Percentiles rank a stretch among this genome's conserved stretches.
These are phyloP conservation scores for Prosopis cineraria DNA, from an alignment of 306 rosid genomes.

Conservation along the genomic window DNA sequence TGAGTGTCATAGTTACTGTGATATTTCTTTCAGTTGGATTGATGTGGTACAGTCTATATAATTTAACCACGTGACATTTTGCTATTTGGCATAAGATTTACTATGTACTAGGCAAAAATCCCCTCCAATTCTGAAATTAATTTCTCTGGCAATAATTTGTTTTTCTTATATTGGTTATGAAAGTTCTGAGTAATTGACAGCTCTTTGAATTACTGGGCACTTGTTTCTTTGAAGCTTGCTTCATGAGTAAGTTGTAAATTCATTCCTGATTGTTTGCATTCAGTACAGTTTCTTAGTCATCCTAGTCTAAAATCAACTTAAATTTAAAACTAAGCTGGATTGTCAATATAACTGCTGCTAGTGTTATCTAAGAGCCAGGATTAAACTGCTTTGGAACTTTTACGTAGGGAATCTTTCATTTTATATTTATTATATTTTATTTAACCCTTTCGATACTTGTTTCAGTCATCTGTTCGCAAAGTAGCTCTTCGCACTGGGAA, in stretches of 20 bases:
- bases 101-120: not conserved
- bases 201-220: not conserved
- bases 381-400: constrained; percentile 17
- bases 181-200: not conserved
- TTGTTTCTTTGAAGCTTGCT: not conserved
- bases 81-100: not conserved
- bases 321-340: not conserved
- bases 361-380: not conserved
- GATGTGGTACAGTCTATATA: not conserved
- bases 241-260: not conserved
- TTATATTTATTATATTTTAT: constrained; percentile 1
- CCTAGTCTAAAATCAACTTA: not conserved
- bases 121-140: not conserved
- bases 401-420: not conserved
- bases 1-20: not conserved
- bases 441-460: constrained; percentile 23
- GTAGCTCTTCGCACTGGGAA: constrained; percentile 84
- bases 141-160: not conserved
- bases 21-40: not conserved
- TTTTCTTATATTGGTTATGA: not conserved
- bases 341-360: not conserved
- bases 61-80: not conserved
- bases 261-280: not conserved
- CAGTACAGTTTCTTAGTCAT: not conserved
- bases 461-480: constrained; percentile 91